These are phyloP conservation scores for Saitozyma podzolica DNA, from an alignment of 768 basidiomycete genomes.

Conservation along the genomic window DNA sequence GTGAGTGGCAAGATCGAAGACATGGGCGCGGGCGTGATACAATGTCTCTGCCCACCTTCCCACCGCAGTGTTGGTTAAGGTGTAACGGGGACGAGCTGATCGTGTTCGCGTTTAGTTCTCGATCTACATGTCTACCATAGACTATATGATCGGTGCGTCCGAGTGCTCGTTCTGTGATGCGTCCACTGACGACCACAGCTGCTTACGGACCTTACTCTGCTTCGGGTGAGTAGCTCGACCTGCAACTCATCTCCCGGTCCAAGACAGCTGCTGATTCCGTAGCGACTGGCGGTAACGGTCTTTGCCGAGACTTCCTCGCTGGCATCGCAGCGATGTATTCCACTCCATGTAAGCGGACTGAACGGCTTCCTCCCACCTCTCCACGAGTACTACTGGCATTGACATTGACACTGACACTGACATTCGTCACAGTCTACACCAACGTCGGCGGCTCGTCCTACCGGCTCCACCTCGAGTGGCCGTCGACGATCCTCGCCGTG, in stretches of 20 bases:
- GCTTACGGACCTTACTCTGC: constrained; percentile 48
- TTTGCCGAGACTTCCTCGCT: constrained; percentile 45
- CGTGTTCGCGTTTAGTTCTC: constrained; percentile 12
- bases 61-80: neutral
- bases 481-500: constrained; percentile 36
- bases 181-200: neutral
- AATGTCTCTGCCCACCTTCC: neutral
- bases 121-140: constrained; percentile 43
- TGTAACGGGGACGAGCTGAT: too few species aligned
- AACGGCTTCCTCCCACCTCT: neutral
- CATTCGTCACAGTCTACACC: constrained; percentile 21
- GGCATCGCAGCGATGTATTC: constrained; percentile 45
- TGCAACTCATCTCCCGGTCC: too few species aligned
- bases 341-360: constrained; percentile 21
- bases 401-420: too few species aligned
- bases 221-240: constrained; percentile 6
- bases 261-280: too few species aligned
- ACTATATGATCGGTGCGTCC: constrained; percentile 33
- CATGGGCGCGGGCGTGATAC: neutral
- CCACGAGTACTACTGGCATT: neutral
- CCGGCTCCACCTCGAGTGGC: constrained; percentile 33
- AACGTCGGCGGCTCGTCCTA: constrained; percentile 25
- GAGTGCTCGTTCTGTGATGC: too few species aligned
- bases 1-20: neutral
- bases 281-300: constrained; percentile 48